Conservation (phyloP, 257 asterid genomes). For the Nicotiana benthamiana region DNA sequence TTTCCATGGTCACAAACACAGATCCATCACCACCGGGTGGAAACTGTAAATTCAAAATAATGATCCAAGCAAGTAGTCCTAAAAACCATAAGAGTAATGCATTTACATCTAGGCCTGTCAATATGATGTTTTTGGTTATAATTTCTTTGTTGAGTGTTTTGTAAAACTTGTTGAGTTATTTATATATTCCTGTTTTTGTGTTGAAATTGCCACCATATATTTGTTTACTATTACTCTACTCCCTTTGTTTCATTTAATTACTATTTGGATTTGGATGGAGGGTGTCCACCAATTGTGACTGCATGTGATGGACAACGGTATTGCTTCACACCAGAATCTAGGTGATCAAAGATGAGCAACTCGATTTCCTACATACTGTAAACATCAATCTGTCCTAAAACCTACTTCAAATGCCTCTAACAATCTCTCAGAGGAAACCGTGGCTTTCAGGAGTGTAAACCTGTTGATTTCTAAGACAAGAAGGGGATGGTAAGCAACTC, state of each 20-base stretch:
- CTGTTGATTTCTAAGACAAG: too few species aligned
- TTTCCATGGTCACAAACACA: slow-evolving; percentile 34
- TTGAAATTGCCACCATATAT: not conserved
- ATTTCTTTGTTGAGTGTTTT: slow-evolving; percentile 19
- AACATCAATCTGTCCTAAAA: too few species aligned
- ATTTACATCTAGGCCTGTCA: slow-evolving; percentile 14
- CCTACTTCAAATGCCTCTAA: too few species aligned
- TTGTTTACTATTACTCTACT: not conserved
- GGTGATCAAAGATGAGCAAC: too few species aligned
- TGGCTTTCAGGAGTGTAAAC: too few species aligned
- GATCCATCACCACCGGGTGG: slow-evolving; percentile 50
- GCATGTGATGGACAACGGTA: too few species aligned
- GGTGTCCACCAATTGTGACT: too few species aligned
- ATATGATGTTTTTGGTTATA: slow-evolving; percentile 21
- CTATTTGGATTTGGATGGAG: too few species aligned
- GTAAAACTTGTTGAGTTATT: not conserved
- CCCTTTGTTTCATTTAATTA: not conserved
- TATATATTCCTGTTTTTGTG: not conserved
- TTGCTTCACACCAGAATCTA: too few species aligned
- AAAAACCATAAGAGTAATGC: slow-evolving; percentile 18
- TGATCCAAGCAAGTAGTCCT: slow-evolving; percentile 31
- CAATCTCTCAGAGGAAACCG: too few species aligned
- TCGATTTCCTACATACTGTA: too few species aligned
- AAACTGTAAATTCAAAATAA: slow-evolving; percentile 46
- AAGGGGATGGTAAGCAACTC: too few species aligned